Evolutionary conservation across 2,329 filamentous ascomycete species (phyloP).

Genomic region (Botrytis fragariae): DNA sequence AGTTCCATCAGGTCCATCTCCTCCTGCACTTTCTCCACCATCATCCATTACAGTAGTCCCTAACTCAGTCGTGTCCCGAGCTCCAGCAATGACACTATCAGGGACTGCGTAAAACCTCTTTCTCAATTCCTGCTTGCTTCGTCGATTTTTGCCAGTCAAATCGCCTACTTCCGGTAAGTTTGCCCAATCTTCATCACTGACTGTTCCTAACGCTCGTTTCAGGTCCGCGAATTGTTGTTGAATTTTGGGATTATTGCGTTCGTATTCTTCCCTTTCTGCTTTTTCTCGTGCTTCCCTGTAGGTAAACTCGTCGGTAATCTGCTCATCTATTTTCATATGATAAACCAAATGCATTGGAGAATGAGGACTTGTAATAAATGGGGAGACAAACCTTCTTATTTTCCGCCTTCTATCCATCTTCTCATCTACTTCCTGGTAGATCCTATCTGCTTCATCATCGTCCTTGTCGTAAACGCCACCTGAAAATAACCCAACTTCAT

Average conservation of each 20-base stretch:
- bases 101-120: conserved; percentile 94
- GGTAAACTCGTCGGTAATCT: conserved; percentile 72
- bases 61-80: conserved; percentile 75
- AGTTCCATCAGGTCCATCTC: conserved; percentile 63
- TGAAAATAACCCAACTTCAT: conserved; percentile 92
- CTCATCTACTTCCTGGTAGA: conserved; percentile 94
- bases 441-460: conserved; percentile 94
- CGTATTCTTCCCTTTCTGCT: conserved; percentile 90
- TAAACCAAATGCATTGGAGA: conserved; percentile 59
- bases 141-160: conserved; percentile 88
- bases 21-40: conserved; percentile 51
- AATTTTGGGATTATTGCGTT: conserved; percentile 96
- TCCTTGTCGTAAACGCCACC: conserved; percentile 96
- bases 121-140: conserved; percentile 76
- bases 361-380: conserved; percentile 30
- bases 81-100: conserved; percentile 89
- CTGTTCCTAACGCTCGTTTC: conserved; percentile 82
- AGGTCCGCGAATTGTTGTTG: conserved; percentile 96
- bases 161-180: conserved; percentile 94
- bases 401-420: conserved; percentile 91
- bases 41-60: conserved; percentile 88
- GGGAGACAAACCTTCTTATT: conserved; percentile 73
- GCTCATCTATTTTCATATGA: conserved; percentile 63
- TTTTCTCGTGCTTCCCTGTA: conserved; percentile 90
- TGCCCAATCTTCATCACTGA: conserved; percentile 96